Evolutionary conservation across 2,329 filamentous ascomycete genomes (phyloP), one percentile per base, ranked within the genome.

Genomic region (Colletotrichum ledebouriae): DNA sequence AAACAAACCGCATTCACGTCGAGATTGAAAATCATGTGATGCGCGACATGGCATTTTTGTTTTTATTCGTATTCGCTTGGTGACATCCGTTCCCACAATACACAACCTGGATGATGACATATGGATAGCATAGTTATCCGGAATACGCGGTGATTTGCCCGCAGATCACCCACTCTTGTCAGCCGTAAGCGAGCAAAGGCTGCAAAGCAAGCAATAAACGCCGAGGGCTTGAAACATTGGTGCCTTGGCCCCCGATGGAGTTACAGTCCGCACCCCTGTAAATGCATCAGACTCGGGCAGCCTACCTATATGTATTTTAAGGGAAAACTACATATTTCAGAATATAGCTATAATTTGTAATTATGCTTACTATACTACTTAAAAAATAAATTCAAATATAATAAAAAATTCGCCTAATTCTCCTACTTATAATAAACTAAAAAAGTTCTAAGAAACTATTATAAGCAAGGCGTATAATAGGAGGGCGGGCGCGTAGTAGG

Each of bases 101-200:
- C 37, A 22, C 22, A 3, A 22, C 17, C 17, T 44, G 17, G 34
- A 49, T 29, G 37, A 55, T 55, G 53, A 56, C 53, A 42, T 10
- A 17, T 17, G 17, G 17, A 17, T 17, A 25, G 25, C 25, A 25
- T 25, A 25, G 50, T 33, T 33, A 44, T 34, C 39, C 55, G 55
- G 55, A 57, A 44, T 22, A 15, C 55, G 37, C 55, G 22, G 55
- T 57, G 37, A 57, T 42, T 57, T 57, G 20, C 42, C 20, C 53
- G 39, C 34, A 25, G 22, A 50, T 37, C 53, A 57, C 53, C 29
- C 22, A 41, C 47, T 39, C 33, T 12, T 49, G 29, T 39, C 61
- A 66, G 49, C 63, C 7, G 47, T 25, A 44, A 57, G 52, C 52
- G 63, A 62, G 22, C 49, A 42, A n/a, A n/a, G n/a, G n/a, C n/a